Percentiles rank a stretch among this genome's conserved stretches.
phyloP scores from a whole-genome alignment of 2,329 filamentous ascomycete genomes.

The Pyricularia sp. region DNA sequence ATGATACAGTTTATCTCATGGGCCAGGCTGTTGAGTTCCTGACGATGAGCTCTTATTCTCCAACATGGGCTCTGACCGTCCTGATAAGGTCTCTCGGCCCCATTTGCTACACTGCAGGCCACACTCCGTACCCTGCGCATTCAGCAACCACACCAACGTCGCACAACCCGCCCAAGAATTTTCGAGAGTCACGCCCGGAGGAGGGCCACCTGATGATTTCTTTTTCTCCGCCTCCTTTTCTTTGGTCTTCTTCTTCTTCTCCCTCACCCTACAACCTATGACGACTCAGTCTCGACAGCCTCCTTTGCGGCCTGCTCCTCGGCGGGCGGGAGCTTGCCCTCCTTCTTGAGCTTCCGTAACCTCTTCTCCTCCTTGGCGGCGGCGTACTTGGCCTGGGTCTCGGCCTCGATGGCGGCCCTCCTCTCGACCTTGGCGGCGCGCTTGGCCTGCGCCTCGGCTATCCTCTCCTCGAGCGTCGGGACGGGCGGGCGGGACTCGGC shows the following conservation, averaged over 20 bases:
- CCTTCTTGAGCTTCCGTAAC: slow-evolving; percentile 1
- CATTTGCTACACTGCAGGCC: neutral
- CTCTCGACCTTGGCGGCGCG: slow-evolving; percentile 44
- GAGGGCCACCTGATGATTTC: neutral
- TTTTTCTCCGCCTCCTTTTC: too few relatives aligned
- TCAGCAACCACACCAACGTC: neutral
- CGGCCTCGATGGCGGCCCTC: slow-evolving; percentile 20
- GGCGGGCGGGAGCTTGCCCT: neutral
- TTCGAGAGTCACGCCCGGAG: neutral
- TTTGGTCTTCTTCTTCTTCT: too few relatives aligned
- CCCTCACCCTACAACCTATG: neutral
- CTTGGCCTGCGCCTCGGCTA: slow-evolving; percentile 39
- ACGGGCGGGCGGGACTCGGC: slow-evolving; percentile 53
- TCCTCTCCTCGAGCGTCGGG: slow-evolving; percentile 49
- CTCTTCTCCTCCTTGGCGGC: slow-evolving; percentile 3
- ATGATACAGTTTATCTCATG: neutral
- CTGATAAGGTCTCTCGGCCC: neutral
- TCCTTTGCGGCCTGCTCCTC: slow-evolving; percentile 4
- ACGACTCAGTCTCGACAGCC: neutral
- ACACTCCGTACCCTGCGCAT: neutral
- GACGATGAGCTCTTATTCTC: neutral
- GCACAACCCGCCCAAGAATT: neutral
- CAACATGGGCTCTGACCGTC: neutral
- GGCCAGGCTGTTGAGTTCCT: neutral
- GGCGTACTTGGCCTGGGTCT: slow-evolving; percentile 5